These are phyloP conservation scores for Rhypophila decipiens DNA, from an alignment of 495 filamentous ascomycete genomes.

Conservation along the genomic window DNA sequence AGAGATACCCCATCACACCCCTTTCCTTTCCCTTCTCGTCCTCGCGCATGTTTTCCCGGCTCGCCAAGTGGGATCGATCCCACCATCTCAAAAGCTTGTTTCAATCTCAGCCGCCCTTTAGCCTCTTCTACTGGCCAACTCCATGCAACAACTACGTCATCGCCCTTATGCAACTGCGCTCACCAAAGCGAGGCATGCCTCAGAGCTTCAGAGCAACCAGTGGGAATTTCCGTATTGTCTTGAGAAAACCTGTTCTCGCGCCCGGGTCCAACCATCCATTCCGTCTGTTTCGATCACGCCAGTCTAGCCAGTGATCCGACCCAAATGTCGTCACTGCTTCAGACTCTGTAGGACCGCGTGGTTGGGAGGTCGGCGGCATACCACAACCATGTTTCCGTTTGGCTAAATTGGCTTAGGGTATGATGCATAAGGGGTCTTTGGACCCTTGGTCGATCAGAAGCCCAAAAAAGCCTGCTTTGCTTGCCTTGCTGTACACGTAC, in stretches of 20 bases:
- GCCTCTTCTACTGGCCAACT: constrained; percentile 1
- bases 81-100: constrained; percentile 22
- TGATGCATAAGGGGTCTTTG: constrained; percentile 17
- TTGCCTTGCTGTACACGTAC: too few relatives aligned
- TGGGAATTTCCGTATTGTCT: too few relatives aligned
- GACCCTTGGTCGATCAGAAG: constrained; percentile 10
- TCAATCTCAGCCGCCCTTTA: constrained; percentile 3
- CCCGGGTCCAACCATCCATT: neutral
- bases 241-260: neutral
- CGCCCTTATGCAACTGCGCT: neutral
- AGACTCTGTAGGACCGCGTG: too few relatives aligned
- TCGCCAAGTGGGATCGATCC: neutral
- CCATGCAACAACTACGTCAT: constrained; percentile 17
- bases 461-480: too few relatives aligned
- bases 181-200: neutral
- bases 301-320: too few relatives aligned
- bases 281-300: too few relatives aligned
- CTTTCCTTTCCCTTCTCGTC: neutral
- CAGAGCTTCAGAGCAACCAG: neutral
- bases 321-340: neutral
- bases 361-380: too few relatives aligned
- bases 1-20: neutral
- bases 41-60: constrained; percentile 1
- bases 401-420: constrained; percentile 14
- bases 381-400: too few relatives aligned